These are phyloP conservation scores for Leccinum angustisporum DNA, from an alignment of 1,284 basidiomycete genomes.

Conservation along the genomic window DNA sequence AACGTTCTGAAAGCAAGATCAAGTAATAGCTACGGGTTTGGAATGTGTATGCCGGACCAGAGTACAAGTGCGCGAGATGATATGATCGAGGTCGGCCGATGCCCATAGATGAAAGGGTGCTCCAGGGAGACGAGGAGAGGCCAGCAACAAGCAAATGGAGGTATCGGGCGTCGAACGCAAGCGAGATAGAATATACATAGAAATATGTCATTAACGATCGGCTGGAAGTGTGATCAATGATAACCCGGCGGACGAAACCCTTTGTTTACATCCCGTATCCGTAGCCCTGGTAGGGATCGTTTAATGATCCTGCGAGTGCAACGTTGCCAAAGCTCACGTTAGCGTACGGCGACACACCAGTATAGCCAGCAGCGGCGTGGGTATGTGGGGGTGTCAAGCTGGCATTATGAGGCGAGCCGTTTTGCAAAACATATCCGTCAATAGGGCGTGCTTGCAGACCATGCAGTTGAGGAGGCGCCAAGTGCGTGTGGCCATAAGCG, in stretches of 20 bases:
- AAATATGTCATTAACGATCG: conserved; percentile 37
- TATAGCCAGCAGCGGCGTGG: conserved; percentile 52
- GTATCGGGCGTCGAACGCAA: conserved; percentile 33
- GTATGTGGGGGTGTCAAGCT: conserved; percentile 55
- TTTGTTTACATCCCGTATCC: conserved; percentile 71
- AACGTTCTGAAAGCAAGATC: conserved; percentile 47
- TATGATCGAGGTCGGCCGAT: conserved; percentile 41
- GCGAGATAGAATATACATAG: conserved; percentile 39
- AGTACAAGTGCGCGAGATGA: conserved; percentile 67
- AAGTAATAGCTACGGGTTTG: conserved; percentile 42
- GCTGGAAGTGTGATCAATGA: conserved; percentile 15
- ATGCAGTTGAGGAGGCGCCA: conserved; percentile 53
- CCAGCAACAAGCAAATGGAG: conserved; percentile 37
- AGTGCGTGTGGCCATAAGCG: conserved; percentile 41
- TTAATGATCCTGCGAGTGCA: conserved; percentile 52
- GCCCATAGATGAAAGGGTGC: conserved; percentile 35
- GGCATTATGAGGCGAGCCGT: conserved; percentile 61
- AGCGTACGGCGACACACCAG: conserved; percentile 49
- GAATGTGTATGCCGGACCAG: conserved; percentile 55
- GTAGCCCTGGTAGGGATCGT: conserved; percentile 75
- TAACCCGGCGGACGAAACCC: conserved; percentile 14
- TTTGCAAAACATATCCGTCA: conserved; percentile 76
- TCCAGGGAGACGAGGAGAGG: conserved; percentile 31
- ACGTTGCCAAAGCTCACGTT: conserved; percentile 59
- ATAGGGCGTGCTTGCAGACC: conserved; percentile 65